Percentiles rank a stretch among this genome's conserved stretches.
phyloP scores from a whole-genome alignment of 106 monocot genomes.

The Posidonia australis region DNA sequence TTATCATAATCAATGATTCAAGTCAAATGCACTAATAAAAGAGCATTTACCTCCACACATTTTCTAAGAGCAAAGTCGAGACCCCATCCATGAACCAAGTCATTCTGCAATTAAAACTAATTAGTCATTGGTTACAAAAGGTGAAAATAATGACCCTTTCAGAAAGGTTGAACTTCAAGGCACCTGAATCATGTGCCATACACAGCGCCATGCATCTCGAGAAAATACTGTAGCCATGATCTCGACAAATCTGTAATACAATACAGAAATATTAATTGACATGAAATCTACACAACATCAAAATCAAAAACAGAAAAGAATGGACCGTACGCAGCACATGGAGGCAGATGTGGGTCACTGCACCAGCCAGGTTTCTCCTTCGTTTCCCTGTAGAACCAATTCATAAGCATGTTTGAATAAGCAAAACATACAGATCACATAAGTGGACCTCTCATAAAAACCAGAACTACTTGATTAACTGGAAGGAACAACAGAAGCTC shows the following conservation, averaged over 20 bases:
- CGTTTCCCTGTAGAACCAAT: conserved; percentile 7
- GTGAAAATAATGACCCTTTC: neutral
- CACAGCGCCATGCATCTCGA: conserved; percentile 30
- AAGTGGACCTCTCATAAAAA: neutral
- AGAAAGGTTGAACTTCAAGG: neutral
- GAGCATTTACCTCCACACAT: conserved; percentile 22
- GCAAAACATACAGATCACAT: neutral
- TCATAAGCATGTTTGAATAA: neutral
- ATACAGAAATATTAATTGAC: neutral
- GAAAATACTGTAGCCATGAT: conserved; percentile 31
- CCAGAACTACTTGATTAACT: no score
- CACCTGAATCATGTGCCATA: conserved; percentile 32
- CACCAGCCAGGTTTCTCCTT: conserved; percentile 31
- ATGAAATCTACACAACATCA: neutral
- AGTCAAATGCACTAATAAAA: neutral
- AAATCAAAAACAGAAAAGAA: neutral
- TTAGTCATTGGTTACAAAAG: neutral
- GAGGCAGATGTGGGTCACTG: conserved; percentile 23
- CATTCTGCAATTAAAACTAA: conserved; percentile 18
- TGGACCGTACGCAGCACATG: conserved; percentile 26
- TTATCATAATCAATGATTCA: neutral
- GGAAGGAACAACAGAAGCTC: conserved; percentile 1
- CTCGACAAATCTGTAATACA: conserved; percentile 22
- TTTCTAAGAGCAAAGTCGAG: conserved; percentile 27
- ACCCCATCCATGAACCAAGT: conserved; percentile 34